Base-by-base conservation (phyloP, 306 rosid species). In the Vigna unguiculata region DNA sequence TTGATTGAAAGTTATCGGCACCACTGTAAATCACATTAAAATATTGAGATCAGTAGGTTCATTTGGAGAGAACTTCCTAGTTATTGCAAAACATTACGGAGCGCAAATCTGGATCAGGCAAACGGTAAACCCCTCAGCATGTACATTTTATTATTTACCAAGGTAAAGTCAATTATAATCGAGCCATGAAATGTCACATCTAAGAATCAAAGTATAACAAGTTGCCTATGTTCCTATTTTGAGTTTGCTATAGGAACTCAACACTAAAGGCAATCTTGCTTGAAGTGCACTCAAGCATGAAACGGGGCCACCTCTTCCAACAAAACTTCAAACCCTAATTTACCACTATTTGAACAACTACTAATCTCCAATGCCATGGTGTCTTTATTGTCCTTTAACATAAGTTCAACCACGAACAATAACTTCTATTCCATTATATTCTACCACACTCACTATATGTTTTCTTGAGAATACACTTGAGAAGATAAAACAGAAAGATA, bases 1-100 rank as follows among this genome's bases (percentile, higher is more conserved):
- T 95, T 66, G 89, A 80, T 28, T 88, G 97, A 78, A 95, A 95
- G 85, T 82, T 81, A 76, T 88, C 93, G 45, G 97, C 96, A 54
- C 86, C 97, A 47, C 98, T 95, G 91, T 32, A 71, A 30, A 72
- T 70, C 47, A 28, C 28, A 36, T 17, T 36, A 14, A 82, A 85
- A 57, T 41, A 54, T 20, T 66, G 55, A 77, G 30, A 79, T 64
- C 60, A 75, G 24, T 59, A 68, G 25, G 34, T 71, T 75, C 75
- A 54, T 57, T 52, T 58, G 65, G 43, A 51, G 30, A 51, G 64
- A 22, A 48, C 32, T 38, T 61, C 64, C 69, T 41, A 69, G 57
- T 48, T 22, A 63, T 59, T 17, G 57, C 28, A 60, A 61, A 43
- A 51, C 54, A 16, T 36, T 19, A 48, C 57, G 21, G 12, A 58